Evolutionary conservation across 768 basidiomycete genomes (phyloP).

Genomic region (Podaxis sp.): DNA sequence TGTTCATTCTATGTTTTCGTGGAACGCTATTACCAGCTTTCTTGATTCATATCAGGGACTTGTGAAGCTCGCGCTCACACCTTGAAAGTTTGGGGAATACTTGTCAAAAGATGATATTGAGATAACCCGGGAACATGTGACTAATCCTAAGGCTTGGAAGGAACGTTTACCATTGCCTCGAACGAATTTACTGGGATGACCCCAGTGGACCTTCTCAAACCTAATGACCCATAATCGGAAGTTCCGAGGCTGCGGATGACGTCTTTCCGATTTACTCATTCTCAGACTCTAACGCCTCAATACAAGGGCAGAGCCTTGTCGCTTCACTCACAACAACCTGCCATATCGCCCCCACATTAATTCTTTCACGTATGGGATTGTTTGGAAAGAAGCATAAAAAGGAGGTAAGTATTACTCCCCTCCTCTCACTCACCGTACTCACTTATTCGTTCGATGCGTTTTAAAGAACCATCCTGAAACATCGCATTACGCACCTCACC

Average conservation of each 20-base stretch:
- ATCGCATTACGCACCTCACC: not conserved
- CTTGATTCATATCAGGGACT: not conserved
- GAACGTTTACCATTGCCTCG: too few species aligned
- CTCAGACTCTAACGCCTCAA: not conserved
- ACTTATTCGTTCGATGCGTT: not conserved
- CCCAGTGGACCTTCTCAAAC: constrained; percentile 8
- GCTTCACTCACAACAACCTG: not conserved
- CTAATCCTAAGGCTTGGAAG: too few species aligned
- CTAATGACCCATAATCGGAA: not conserved
- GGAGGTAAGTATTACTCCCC: not conserved
- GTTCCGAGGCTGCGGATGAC: constrained; percentile 4
- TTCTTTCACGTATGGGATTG: not conserved
- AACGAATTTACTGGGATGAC: not conserved
- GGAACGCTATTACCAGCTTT: not conserved
- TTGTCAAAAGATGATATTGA: too few species aligned
- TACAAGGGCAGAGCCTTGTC: not conserved
- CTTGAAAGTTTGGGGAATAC: too few species aligned
- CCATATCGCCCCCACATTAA: not conserved
- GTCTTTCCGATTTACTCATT: not conserved
- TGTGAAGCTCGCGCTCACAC: too few species aligned
- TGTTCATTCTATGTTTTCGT: not conserved
- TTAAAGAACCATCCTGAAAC: not conserved
- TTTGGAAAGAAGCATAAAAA: constrained; percentile 10
- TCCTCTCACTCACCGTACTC: not conserved
- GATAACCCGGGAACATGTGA: too few species aligned